phyloP scores from a whole-genome alignment of 768 basidiomycete species.

The Suillus plorans region DNA sequence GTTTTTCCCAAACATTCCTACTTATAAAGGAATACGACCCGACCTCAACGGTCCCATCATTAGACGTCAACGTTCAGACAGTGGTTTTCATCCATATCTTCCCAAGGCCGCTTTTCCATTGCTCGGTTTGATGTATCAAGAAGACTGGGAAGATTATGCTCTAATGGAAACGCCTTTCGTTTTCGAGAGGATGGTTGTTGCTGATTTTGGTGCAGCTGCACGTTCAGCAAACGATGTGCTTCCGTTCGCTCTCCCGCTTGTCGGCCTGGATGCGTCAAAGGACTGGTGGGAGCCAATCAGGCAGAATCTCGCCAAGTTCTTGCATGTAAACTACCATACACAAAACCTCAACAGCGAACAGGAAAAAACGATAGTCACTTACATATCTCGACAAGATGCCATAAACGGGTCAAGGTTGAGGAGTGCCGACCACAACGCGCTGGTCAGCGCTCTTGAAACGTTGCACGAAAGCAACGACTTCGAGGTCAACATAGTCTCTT shows the following conservation, averaged over 20 bases:
- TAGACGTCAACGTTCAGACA: conserved; percentile 45
- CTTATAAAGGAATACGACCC: conserved; percentile 46
- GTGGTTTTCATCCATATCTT: conserved; percentile 72
- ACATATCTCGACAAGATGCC: conserved; percentile 63
- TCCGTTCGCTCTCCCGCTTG: conserved; percentile 40
- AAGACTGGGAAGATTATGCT: conserved; percentile 79
- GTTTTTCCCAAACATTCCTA: conserved; percentile 67
- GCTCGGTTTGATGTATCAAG: conserved; percentile 61
- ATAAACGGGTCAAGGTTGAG: conserved; percentile 48
- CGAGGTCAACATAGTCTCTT: conserved; percentile 55
- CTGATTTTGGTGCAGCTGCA: conserved; percentile 68
- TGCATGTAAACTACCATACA: conserved; percentile 32
- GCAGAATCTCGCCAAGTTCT: conserved; percentile 40
- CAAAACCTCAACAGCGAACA: conserved; percentile 17
- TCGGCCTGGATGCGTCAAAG: conserved; percentile 41
- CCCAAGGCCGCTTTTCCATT: conserved; percentile 73
- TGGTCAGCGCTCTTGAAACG: conserved; percentile 56
- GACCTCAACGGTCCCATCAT: conserved; percentile 34
- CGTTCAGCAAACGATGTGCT: conserved; percentile 27
- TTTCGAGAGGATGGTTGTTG: conserved; percentile 73
- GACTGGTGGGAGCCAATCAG: conserved; percentile 73
- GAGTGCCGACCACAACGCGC: conserved; percentile 53
- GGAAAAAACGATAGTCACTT: conserved; percentile 57
- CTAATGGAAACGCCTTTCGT: conserved; percentile 69
- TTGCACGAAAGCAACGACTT: conserved; percentile 53